Conservation (phyloP, 2,329 filamentous ascomycete genomes). For the Botrytis fragariae region DNA sequence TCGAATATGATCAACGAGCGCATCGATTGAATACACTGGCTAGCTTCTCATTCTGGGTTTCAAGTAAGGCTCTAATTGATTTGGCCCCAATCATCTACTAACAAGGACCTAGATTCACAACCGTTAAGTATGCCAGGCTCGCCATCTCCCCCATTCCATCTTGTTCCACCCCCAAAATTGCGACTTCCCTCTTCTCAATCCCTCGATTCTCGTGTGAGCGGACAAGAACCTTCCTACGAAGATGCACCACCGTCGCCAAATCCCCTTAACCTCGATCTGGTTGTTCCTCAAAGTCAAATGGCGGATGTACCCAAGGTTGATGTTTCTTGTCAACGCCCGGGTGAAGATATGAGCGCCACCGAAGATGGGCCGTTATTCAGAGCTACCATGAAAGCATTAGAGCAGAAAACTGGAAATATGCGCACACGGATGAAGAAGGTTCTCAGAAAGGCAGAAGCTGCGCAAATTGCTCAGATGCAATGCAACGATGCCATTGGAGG, state of each 20-base stretch:
- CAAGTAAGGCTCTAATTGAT: slow-evolving; percentile 56
- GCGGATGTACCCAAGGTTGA: slow-evolving; percentile 69
- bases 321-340: slow-evolving; percentile 78
- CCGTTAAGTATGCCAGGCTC: slow-evolving; percentile 59
- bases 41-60: slow-evolving; percentile 93
- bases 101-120: slow-evolving; percentile 30
- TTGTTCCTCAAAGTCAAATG: slow-evolving; percentile 19
- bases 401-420: slow-evolving; percentile 96
- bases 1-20: slow-evolving; percentile 93
- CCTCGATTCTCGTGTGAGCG: slow-evolving; percentile 76
- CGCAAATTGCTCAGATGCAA: slow-evolving; percentile 72
- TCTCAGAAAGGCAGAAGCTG: slow-evolving; percentile 88
- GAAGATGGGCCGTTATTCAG: slow-evolving; percentile 95
- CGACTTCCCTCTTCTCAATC: slow-evolving; percentile 86
- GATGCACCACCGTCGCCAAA: slow-evolving; percentile 59
- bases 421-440: slow-evolving; percentile 93
- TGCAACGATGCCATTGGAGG: slow-evolving; percentile 82
- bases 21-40: slow-evolving; percentile 86
- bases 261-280: slow-evolving; percentile 42
- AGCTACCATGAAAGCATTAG: slow-evolving; percentile 92
- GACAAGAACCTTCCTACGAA: slow-evolving; percentile 54
- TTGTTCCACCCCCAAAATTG: slow-evolving; percentile 71
- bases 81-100: slow-evolving; percentile 22
- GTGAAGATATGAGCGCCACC: slow-evolving; percentile 77
- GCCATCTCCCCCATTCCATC: slow-evolving; percentile 69